Base-by-base conservation (phyloP, 2,329 filamentous ascomycete genomes). In the Fusarium stilboides region DNA sequence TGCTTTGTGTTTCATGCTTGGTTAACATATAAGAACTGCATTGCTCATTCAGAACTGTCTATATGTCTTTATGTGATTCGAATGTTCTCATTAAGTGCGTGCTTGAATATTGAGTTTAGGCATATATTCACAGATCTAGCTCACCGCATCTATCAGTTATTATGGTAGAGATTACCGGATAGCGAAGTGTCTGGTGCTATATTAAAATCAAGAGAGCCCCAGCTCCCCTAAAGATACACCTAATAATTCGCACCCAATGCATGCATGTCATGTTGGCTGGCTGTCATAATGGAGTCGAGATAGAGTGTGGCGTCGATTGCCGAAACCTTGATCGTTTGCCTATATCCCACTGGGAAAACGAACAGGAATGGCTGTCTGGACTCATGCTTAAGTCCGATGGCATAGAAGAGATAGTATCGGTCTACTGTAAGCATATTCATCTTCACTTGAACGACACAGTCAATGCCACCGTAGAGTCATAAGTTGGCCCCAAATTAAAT, bases 241-340 rank as follows among this genome's bases (percentile, higher is more conserved):
- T 8, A 8, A 14, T 36, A 8, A 8, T 31, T 5, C 10, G 13
- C 28, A 31, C 10, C 26, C 10, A 31, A 31, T 31, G 28, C 28
- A 44, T 33, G 14, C 14, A 17, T 57, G 17, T 31, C 42, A 40
- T 26, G 17, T 24, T 45, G 20, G 31, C 39, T 42, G n/a, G 36
- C 31, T 19, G 15, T 5, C 22, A 24, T 34, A 12, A 37, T 36
- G 26, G 28, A 31, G 20, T 13, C 8, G 34, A 28, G 20, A 39
- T 56, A 46, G n/a, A 28, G 26, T 44, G 51, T 59, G 34, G 40
- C 40, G 50, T n/a, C 55, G 50, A 40, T 59, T 59, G n/a, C 40
- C 40, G 56, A 59, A 46, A 59, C 56, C 34, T 56, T 59, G 34
- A 57, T 40, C 12, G n/a, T 42, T 42, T 13, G 20, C 15, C 13